Base-by-base conservation (phyloP, 768 basidiomycete species). In the Termitomyces sp. region DNA sequence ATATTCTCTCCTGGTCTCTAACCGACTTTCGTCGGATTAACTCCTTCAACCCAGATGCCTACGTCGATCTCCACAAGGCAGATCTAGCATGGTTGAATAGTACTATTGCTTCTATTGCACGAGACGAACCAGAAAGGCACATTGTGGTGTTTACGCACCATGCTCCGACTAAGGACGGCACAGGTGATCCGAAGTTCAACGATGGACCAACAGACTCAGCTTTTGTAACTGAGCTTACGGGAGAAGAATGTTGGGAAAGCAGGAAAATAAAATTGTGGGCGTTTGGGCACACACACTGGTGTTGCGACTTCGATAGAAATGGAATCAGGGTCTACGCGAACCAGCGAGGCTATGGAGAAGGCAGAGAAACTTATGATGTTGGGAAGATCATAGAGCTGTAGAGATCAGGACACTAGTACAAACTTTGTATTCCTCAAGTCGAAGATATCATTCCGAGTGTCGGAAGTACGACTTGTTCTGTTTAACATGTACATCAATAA, bases 231-330 rank as follows among this genome's bases (percentile, higher is more conserved):
- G 74, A 74, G 54, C 61, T 76, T 23, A 65, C 66, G 2, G 59
- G n/a, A 28, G 59, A 60, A 13, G 33, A 57, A 38, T 70, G 67
- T 57, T 74, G 75, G 70, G 61, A 64, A 43, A 49, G 50, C 9
- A 41, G 12, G n/a, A 69, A 61, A 32, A 61, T 78, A 23, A 64
- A 56, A 48, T 18, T 72, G 18, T 79, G 77, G 77, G 70, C 70
- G 33, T 79, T 74, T 58, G 76, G 77, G 4, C 76, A 77, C 55
- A 78, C 77, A 20, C 77, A 78, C 55, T 75, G 68, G 70, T 64
- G 57, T 23, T 77, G 74, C 53, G 75, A 78, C 63, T 74, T 76
- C 46, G 63, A 63, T 54, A 56, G 62, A 52, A 56, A 68, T 6
- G 74, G 72, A 2, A 70, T 75, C 9, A 62, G 75, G 59, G 70